Conservation (phyloP, 495 filamentous ascomycete species). For the Staphylotrichum longicolle region DNA sequence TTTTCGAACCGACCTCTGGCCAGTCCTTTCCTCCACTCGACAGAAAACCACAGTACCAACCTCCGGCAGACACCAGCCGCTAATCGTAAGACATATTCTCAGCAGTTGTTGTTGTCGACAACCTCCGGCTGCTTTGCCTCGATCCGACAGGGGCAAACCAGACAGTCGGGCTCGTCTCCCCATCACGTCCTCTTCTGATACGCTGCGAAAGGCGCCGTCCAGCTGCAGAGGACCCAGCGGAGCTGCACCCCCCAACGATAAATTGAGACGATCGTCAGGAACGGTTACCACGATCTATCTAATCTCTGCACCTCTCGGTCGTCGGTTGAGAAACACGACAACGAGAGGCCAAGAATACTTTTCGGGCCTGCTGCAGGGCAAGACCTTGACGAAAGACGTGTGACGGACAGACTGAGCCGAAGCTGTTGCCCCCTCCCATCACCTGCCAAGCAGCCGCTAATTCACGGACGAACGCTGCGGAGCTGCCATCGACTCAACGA, state of each 20-base stretch:
- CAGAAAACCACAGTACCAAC: neutral
- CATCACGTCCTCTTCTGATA: slow-evolving; percentile 9
- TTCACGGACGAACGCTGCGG: slow-evolving; percentile 9
- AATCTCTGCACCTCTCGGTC: too few relatives aligned
- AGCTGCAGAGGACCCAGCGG: slow-evolving; percentile 27
- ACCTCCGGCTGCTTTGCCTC: neutral
- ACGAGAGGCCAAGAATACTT: too few relatives aligned
- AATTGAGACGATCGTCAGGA: slow-evolving; percentile 21
- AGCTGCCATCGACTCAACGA: slow-evolving; percentile 23
- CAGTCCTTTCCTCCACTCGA: slow-evolving; percentile 9
- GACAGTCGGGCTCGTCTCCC: slow-evolving; percentile 25
- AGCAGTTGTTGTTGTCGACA: neutral
- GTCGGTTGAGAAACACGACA: too few relatives aligned
- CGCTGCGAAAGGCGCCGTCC: slow-evolving; percentile 22
- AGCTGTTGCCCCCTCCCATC: slow-evolving; percentile 5
- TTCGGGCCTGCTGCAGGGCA: slow-evolving; percentile 17
- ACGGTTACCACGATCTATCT: slow-evolving; percentile 7
- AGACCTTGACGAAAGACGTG: too few relatives aligned
- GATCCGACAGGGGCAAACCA: slow-evolving; percentile 22
- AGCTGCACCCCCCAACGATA: slow-evolving; percentile 23
- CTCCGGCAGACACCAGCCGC: neutral
- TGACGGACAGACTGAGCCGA: neutral
- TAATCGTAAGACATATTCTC: neutral
- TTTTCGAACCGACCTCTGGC: slow-evolving; percentile 16
- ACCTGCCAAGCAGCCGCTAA: slow-evolving; percentile 36